Evolutionary conservation across 768 basidiomycete species (phyloP).

Genomic region (Lactarius vividus): DNA sequence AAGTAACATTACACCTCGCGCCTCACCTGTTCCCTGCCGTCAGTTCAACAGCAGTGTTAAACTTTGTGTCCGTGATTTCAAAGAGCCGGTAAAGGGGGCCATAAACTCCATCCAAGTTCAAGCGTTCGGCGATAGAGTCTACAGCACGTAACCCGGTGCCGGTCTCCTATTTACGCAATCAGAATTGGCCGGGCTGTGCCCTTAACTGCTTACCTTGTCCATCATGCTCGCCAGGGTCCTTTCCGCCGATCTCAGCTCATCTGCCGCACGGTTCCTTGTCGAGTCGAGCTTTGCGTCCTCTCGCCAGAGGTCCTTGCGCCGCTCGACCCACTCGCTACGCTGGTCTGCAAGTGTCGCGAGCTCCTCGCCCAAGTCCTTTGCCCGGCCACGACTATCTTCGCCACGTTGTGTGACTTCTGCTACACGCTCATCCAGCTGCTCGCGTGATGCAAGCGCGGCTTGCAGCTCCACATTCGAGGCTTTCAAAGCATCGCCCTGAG

Average conservation of each 20-base stretch:
- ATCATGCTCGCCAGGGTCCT: conserved; percentile 83
- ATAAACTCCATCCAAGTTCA: conserved; percentile 79
- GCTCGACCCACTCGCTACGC: conserved; percentile 67
- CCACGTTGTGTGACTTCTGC: conserved; percentile 54
- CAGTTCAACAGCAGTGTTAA: conserved; percentile 89
- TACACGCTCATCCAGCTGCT: conserved; percentile 58
- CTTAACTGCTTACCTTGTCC: conserved; percentile 70
- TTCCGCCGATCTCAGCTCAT: conserved; percentile 81
- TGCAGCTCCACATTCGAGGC: conserved; percentile 51
- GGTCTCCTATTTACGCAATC: conserved; percentile 65
- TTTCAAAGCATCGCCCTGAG: conserved; percentile 56
- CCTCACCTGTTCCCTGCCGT: conserved; percentile 91
- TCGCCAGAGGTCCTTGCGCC: conserved; percentile 90
- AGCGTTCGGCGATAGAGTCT: conserved; percentile 74
- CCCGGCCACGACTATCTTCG: conserved; percentile 60
- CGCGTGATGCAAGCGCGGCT: conserved; percentile 45
- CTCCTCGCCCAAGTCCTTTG: conserved; percentile 60
- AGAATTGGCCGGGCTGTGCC: conserved; percentile 17
- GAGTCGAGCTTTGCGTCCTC: conserved; percentile 89
- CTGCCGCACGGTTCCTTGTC: conserved; percentile 68
- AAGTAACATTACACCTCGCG: background rate
- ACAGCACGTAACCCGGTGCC: conserved; percentile 85
- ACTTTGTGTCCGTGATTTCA: conserved; percentile 82
- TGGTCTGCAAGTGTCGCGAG: conserved; percentile 60
- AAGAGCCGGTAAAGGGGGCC: conserved; percentile 94